A percentile compares a stretch with the other conserved stretches of the same genome.
These are phyloP conservation scores for Ailanthus altissimus DNA, from an alignment of 345 rosid species.

Conservation along the genomic window DNA sequence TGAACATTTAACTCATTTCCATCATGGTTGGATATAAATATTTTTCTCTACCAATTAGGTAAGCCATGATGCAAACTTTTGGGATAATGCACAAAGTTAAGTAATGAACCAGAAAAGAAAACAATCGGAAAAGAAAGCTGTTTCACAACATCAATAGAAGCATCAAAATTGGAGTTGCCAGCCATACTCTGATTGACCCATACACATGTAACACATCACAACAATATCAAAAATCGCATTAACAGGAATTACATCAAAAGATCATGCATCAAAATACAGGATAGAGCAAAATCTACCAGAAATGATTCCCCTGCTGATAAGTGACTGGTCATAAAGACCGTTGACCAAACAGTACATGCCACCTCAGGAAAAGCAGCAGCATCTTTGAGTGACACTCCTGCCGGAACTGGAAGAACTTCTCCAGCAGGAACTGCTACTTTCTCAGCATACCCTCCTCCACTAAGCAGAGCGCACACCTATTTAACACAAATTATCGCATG, in stretches of 20 bases:
- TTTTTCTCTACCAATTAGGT: background rate
- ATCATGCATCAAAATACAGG: background rate
- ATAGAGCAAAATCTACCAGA: conserved; percentile 40
- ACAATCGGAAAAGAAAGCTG: background rate
- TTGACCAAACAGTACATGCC: conserved; percentile 78
- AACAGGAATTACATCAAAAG: background rate
- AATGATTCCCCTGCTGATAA: conserved; percentile 57
- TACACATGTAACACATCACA: background rate
- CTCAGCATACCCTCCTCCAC: conserved; percentile 74
- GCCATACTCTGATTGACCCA: background rate
- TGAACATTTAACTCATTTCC: background rate
- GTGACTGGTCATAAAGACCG: conserved; percentile 59
- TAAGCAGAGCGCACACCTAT: conserved; percentile 68
- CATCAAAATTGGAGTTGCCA: background rate
- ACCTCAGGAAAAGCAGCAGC: conserved; percentile 67
- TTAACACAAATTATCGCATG: conserved; percentile 3
- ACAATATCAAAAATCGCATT: background rate
- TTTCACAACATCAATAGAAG: background rate
- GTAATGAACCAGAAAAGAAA: background rate
- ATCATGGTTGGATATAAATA: background rate
- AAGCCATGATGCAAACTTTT: background rate
- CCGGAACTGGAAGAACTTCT: conserved; percentile 57
- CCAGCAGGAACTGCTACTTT: conserved; percentile 66
- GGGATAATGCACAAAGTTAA: background rate
- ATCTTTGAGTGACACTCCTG: conserved; percentile 54